phyloP scores from a whole-genome alignment of 805 yeast species.

The Candida caryicola region DNA sequence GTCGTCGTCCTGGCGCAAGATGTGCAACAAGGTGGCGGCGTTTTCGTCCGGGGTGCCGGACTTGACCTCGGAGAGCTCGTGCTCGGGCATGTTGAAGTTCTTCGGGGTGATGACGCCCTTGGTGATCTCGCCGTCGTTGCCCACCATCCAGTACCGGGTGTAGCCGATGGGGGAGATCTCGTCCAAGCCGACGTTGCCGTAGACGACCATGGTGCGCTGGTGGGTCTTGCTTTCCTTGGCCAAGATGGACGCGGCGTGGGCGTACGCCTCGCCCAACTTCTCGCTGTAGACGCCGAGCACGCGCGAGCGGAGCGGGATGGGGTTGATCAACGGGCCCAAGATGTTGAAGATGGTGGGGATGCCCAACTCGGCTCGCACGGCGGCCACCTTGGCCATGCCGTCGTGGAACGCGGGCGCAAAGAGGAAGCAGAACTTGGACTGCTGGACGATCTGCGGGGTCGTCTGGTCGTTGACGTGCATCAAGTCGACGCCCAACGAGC shows the following conservation, averaged over 20 bases:
- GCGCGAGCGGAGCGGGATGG: slow-evolving; percentile 76
- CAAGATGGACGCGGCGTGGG: slow-evolving; percentile 69
- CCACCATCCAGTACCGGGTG: slow-evolving; percentile 76
- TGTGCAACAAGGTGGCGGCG: slow-evolving; percentile 54
- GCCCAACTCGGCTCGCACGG: slow-evolving; percentile 73
- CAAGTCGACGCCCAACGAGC: slow-evolving; percentile 79
- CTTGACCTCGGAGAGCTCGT: slow-evolving; percentile 61
- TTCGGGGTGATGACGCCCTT: slow-evolving; percentile 55
- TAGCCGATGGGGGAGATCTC: slow-evolving; percentile 89
- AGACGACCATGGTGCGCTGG: slow-evolving; percentile 76
- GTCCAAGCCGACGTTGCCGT: slow-evolving; percentile 89
- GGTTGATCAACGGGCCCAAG: slow-evolving; percentile 91
- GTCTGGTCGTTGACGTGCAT: slow-evolving; percentile 60
- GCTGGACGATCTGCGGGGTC: slow-evolving; percentile 55
- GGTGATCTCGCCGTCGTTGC: slow-evolving; percentile 39
- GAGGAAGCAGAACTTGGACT: slow-evolving; percentile 60
- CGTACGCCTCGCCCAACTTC: slow-evolving; percentile 76
- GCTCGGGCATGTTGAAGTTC: slow-evolving; percentile 81
- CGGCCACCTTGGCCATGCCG: slow-evolving; percentile 82
- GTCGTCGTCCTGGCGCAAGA: slow-evolving; percentile 44
- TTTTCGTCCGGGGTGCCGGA: slow-evolving; percentile 89
- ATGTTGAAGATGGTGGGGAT: slow-evolving; percentile 93
- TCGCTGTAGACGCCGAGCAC: slow-evolving; percentile 88
- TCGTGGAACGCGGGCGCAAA: slow-evolving; percentile 95
- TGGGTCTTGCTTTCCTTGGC: slow-evolving; percentile 48